A percentile compares a stretch with the other conserved stretches of the same genome.
Conservation (phyloP, 2,329 filamentous ascomycete species). For the Microdochium bolleyi region DNA sequence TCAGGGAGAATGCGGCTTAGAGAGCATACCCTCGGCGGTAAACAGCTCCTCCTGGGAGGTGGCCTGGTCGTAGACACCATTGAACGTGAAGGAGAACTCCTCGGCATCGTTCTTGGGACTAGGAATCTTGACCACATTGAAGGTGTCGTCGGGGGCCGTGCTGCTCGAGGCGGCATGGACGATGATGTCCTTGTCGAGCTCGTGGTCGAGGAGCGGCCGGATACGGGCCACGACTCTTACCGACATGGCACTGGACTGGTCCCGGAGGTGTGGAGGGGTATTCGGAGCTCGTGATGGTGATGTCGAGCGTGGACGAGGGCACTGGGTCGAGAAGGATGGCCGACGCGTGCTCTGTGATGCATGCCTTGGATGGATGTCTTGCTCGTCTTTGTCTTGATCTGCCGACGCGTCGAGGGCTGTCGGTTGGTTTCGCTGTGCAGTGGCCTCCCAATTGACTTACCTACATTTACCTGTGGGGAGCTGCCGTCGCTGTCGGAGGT, state of each 20-base stretch:
- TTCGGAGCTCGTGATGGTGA: neutral
- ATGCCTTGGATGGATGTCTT: neutral
- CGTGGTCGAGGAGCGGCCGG: slow-evolving; percentile 76
- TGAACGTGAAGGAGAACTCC: slow-evolving; percentile 91
- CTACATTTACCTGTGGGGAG: no score
- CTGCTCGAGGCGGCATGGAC: slow-evolving; percentile 54
- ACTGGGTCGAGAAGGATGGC: neutral
- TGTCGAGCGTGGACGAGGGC: neutral
- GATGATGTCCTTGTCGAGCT: slow-evolving; percentile 82
- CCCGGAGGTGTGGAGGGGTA: neutral
- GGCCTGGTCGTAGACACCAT: slow-evolving; percentile 76
- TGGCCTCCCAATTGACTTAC: neutral
- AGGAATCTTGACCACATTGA: slow-evolving; percentile 74
- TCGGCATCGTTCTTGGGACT: slow-evolving; percentile 89
- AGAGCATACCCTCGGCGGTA: slow-evolving; percentile 67
- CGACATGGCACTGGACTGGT: slow-evolving; percentile 33
- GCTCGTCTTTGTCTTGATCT: neutral
- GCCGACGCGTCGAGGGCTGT: neutral
- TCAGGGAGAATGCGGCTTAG: neutral
- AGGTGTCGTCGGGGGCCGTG: slow-evolving; percentile 49
- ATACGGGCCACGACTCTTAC: slow-evolving; percentile 88
- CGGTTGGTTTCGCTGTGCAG: neutral
- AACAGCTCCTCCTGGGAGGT: slow-evolving; percentile 84
- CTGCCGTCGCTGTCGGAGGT: neutral
- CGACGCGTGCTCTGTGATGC: neutral